Conservation (phyloP, 78 protist genomes). For the Monosiga brevicollis region DNA sequence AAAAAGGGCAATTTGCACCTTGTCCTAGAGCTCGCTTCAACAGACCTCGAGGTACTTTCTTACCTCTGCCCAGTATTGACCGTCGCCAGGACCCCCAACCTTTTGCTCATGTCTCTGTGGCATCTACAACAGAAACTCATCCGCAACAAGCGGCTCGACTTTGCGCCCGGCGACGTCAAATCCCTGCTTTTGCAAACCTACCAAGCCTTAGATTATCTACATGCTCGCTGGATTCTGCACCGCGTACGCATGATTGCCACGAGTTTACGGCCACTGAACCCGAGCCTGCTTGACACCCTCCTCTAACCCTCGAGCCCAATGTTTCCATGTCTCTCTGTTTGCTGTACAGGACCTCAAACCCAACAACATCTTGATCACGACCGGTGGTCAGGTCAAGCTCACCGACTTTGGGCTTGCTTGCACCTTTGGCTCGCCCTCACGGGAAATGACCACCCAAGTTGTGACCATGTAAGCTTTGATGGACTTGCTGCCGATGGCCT, state of each 20-base stretch:
- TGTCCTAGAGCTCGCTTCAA: neutral
- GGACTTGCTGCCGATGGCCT: neutral
- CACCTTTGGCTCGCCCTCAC: conserved; percentile 70
- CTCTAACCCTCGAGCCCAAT: too few relatives aligned
- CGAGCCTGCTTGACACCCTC: neutral
- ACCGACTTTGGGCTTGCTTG: conserved; percentile 95
- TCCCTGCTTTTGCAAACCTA: conserved; percentile 27
- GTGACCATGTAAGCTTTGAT: conserved; percentile 41
- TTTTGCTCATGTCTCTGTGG: neutral
- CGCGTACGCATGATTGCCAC: conserved; percentile 23
- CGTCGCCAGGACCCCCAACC: neutral
- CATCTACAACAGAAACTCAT: neutral
- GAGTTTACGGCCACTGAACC: neutral
- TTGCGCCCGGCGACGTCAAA: neutral
- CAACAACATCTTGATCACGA: conserved; percentile 84
- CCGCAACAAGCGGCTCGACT: neutral
- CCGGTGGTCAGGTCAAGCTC: conserved; percentile 56
- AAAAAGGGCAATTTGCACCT: neutral
- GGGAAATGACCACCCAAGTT: conserved; percentile 58
- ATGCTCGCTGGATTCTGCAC: conserved; percentile 51
- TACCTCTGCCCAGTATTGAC: neutral
- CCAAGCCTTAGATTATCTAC: conserved; percentile 47
- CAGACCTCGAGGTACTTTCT: conserved; percentile 8
- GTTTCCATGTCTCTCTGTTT: neutral
- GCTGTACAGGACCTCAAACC: conserved; percentile 80